Conservation (phyloP, 179 eudicot species). For the Nepenthes alata region DNA sequence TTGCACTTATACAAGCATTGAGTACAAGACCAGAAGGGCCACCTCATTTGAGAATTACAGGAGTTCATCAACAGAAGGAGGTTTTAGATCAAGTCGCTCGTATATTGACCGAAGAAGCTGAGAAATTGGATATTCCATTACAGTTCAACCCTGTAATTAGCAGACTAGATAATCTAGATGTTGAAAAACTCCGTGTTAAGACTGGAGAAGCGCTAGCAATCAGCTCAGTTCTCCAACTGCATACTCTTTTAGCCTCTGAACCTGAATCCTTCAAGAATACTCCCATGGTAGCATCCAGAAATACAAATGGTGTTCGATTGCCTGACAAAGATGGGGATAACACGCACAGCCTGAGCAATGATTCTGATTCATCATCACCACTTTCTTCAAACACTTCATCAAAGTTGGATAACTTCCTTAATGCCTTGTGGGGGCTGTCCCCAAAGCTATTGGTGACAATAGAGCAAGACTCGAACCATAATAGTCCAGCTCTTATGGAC, state of each 20-base stretch:
- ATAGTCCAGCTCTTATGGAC: slow-evolving; percentile 37
- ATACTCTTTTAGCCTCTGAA: slow-evolving; percentile 58
- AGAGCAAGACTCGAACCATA: slow-evolving; percentile 49
- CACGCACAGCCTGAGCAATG: slow-evolving; percentile 40
- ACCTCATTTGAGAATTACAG: slow-evolving; percentile 82
- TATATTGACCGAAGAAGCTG: slow-evolving; percentile 65
- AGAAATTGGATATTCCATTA: slow-evolving; percentile 74
- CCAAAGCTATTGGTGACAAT: slow-evolving; percentile 51
- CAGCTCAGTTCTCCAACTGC: slow-evolving; percentile 61
- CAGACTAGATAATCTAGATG: slow-evolving; percentile 56
- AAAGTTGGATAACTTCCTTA: slow-evolving; percentile 30
- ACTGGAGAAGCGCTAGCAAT: slow-evolving; percentile 90
- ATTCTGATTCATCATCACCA: slow-evolving; percentile 49
- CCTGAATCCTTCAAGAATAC: slow-evolving; percentile 23
- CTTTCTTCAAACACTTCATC: slow-evolving; percentile 11
- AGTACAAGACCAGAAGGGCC: slow-evolving; percentile 70
- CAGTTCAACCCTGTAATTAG: slow-evolving; percentile 72
- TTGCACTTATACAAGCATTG: slow-evolving; percentile 57
- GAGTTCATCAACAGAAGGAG: slow-evolving; percentile 66
- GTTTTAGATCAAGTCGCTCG: slow-evolving; percentile 66
- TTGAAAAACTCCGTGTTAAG: slow-evolving; percentile 54
- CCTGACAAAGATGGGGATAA: slow-evolving; percentile 25
- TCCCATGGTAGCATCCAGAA: slow-evolving; percentile 13
- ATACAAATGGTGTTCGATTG: slow-evolving; percentile 12
- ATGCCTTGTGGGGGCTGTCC: slow-evolving; percentile 35